Evolutionary conservation across 75 land plant genomes (phyloP).

Genomic region (Gnetum montanum): DNA sequence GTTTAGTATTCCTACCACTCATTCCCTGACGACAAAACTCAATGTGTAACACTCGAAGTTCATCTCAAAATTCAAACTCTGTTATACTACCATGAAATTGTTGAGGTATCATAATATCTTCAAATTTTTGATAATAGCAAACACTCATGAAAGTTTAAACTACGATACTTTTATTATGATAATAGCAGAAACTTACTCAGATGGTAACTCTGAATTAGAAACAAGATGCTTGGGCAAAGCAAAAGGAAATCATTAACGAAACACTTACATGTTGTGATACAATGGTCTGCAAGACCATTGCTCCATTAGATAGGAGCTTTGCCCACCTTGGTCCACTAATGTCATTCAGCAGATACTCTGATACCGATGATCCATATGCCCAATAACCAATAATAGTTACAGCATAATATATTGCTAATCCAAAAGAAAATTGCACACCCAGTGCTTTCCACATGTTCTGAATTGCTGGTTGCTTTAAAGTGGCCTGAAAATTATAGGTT

Average conservation of each 20-base stretch:
- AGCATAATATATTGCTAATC: conserved; percentile 23
- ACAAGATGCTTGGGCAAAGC: too few relatives aligned
- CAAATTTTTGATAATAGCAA: too few relatives aligned
- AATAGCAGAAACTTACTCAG: background rate
- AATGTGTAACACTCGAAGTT: too few relatives aligned
- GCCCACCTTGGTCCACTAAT: conserved; percentile 41
- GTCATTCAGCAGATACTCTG: conserved; percentile 27
- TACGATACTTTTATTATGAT: too few relatives aligned
- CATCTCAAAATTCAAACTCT: too few relatives aligned
- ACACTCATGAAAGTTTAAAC: too few relatives aligned
- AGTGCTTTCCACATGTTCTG: conserved; percentile 44
- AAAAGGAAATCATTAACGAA: background rate
- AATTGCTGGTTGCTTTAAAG: conserved; percentile 22
- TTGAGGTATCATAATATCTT: too few relatives aligned
- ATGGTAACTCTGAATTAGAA: too few relatives aligned
- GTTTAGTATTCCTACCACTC: too few relatives aligned
- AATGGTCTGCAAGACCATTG: conserved; percentile 29
- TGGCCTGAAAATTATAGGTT: conserved; percentile 17
- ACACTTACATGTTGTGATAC: conserved; percentile 38
- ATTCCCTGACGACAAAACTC: too few relatives aligned
- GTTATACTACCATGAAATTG: too few relatives aligned
- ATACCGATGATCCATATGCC: conserved; percentile 51
- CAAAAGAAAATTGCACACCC: conserved; percentile 28
- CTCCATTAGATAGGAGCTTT: conserved; percentile 23
- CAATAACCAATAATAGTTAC: conserved; percentile 44